A percentile compares a stretch with the other conserved stretches of the same genome.
Conservation (phyloP, 2,329 filamentous ascomycete genomes). For the Domatiomyces globalis region DNA sequence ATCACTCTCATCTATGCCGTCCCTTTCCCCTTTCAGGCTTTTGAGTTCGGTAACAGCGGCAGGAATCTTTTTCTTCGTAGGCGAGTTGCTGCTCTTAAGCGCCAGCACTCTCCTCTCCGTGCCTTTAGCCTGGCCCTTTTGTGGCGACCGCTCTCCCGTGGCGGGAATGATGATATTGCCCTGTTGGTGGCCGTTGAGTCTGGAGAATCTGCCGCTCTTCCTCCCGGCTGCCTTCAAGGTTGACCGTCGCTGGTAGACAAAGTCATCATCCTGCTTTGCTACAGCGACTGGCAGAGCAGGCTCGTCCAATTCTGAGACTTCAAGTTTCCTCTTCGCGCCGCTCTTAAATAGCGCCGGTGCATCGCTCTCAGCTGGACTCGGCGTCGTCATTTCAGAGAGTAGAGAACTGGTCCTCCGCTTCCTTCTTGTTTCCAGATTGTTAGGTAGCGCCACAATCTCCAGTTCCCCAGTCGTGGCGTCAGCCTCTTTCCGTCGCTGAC, state of each 20-base stretch:
- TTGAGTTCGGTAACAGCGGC: background rate
- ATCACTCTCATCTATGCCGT: background rate
- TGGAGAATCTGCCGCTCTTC: conserved; percentile 15
- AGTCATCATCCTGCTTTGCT: conserved; percentile 10
- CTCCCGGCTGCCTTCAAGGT: conserved; percentile 5
- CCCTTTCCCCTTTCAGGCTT: background rate
- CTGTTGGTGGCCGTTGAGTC: conserved; percentile 9
- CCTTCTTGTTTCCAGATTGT: conserved; percentile 38
- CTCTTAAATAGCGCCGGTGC: conserved; percentile 8
- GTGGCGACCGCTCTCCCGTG: conserved; percentile 5
- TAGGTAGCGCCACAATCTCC: conserved; percentile 25
- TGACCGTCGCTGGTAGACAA: conserved; percentile 15
- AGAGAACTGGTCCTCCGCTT: conserved; percentile 38
- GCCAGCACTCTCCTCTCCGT: conserved; percentile 13
- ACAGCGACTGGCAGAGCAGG: conserved; percentile 2
- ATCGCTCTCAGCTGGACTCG: conserved; percentile 23
- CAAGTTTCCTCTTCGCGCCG: conserved; percentile 17
- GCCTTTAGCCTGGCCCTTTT: conserved; percentile 1
- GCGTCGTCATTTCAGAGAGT: conserved; percentile 29
- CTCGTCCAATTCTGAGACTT: conserved; percentile 13
- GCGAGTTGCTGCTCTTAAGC: conserved; percentile 18
- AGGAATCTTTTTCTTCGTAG: conserved; percentile 9
- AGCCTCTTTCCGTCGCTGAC: background rate
- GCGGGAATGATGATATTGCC: conserved; percentile 1
- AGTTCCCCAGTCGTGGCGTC: conserved; percentile 5